Percentiles rank a stretch among this genome's conserved stretches.
Conservation (phyloP, 768 basidiomycete genomes). For the Jaapia argillacea region DNA sequence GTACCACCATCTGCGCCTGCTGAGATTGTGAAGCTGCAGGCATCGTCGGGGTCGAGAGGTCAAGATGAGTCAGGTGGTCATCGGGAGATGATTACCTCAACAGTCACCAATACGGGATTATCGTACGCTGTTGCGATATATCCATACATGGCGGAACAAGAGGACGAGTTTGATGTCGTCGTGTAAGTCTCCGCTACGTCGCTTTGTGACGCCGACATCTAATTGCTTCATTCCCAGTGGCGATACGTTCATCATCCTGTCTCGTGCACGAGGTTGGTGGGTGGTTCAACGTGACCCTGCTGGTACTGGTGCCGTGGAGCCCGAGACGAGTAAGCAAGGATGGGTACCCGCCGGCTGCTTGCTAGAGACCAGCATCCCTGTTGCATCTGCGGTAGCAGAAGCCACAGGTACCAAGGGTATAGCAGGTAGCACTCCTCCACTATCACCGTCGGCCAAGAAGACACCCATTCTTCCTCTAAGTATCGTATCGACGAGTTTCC, state of each 20-base stretch:
- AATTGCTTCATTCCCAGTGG: conserved; percentile 44
- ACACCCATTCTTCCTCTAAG: conserved; percentile 82
- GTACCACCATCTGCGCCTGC: conserved; percentile 5
- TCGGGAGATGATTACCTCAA: conserved; percentile 21
- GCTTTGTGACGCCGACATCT: no score
- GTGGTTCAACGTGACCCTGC: conserved; percentile 92
- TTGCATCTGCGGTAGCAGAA: conserved; percentile 79
- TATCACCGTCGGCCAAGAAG: conserved; percentile 25
- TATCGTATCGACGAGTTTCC: conserved; percentile 97
- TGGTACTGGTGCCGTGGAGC: conserved; percentile 69
- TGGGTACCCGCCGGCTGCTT: conserved; percentile 99
- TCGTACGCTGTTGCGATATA: conserved; percentile 98
- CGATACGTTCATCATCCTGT: conserved; percentile 88
- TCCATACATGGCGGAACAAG: conserved; percentile 96
- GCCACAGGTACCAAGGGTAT: conserved; percentile 55
- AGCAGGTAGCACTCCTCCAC: conserved; percentile 23
- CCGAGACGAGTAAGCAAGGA: conserved; percentile 74
- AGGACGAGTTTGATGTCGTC: conserved; percentile 96
- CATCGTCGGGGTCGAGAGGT: neutral
- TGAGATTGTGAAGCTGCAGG: neutral
- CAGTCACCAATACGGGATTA: conserved; percentile 29
- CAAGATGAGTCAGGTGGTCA: conserved; percentile 6
- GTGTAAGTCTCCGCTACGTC: conserved; percentile 50
- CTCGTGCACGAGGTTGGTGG: conserved; percentile 98
- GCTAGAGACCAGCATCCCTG: conserved; percentile 86